Base-by-base conservation (phyloP, 192 early-diverging fungal species). In the Geranomyces variabilis region DNA sequence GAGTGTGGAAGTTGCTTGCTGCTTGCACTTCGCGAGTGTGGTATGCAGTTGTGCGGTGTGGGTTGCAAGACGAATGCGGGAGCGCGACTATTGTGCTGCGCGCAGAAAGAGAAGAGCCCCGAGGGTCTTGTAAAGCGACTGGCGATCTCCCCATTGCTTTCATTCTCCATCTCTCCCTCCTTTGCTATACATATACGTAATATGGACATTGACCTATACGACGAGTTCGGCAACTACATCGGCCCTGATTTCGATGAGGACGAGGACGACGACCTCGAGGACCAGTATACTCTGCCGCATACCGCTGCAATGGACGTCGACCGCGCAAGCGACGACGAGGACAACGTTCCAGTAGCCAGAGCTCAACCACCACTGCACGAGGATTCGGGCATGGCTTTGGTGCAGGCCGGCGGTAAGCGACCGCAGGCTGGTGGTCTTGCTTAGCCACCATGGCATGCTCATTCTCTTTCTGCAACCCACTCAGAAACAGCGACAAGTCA, bases 201-300 rank as follows among this genome's bases (percentile, higher is more conserved):
- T 22, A 61, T 48, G 67, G 55, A 73, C 21, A 34, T 56, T 24
- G 79, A 77, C 43, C 53, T 80, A 13, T 77, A 80, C 61, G 78
- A 79, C 67, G 78, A 80, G 62, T 80, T 77, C 60, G 96, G 97
- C 67, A 99, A 99, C 87, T 99, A 99, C 84, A 92, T 99, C 79
- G 97, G 97, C 21, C 93, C 95, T 41, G 95, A 98, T 65, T 82
- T 98, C 36, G 91, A 90, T 12, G 84, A 86, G 24, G 83, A 86
- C 22, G 79, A 82, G 22, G 82, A 84, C 15, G 77, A 77, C 12
- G 69, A 73, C 30, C 43, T 77, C 13, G 70, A 72, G 12, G 64
- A 48, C 46, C 14, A 24, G 31, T 72, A 53, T 28, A 48, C 61
- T 17, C 70, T 72, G 9, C 70, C 62, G 34, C 67, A 64, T 65